Evolutionary conservation across 129 eudicot genomes (phyloP).

Genomic region (Cynara cardunculus): DNA sequence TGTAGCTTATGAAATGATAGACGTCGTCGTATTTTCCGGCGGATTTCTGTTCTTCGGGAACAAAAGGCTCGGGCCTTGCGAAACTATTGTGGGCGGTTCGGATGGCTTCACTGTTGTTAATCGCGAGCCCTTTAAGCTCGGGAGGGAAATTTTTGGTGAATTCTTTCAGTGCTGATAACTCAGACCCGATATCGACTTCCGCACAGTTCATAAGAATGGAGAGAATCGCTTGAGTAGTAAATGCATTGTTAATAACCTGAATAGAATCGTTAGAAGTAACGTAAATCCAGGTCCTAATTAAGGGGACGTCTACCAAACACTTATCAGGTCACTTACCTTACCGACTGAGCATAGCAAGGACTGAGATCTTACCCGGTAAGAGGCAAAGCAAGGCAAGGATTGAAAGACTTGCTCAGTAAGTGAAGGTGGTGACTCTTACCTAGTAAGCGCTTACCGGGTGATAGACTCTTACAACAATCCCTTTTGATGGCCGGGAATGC

Average conservation of each 20-base stretch:
- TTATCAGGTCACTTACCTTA: too few relatives aligned
- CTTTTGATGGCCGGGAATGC: too few relatives aligned
- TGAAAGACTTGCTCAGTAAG: too few relatives aligned
- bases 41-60: constrained; percentile 79
- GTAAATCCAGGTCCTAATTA: too few relatives aligned
- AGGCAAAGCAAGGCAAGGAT: too few relatives aligned
- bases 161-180: constrained; percentile 68
- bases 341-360: too few relatives aligned
- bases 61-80: constrained; percentile 95
- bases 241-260: constrained; percentile 95
- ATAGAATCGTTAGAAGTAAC: background rate
- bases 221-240: constrained; percentile 97
- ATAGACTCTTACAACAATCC: too few relatives aligned
- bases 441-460: too few relatives aligned
- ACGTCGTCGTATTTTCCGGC: constrained; percentile 90
- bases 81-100: constrained; percentile 96
- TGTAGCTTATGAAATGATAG: constrained; percentile 92
- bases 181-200: constrained; percentile 94
- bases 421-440: too few relatives aligned
- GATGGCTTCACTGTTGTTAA: constrained; percentile 96
- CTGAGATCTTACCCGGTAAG: too few relatives aligned
- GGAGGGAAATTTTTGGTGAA: constrained; percentile 92
- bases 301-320: too few relatives aligned
- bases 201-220: constrained; percentile 88
- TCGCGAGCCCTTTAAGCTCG: constrained; percentile 90